Conservation (phyloP, 2,329 filamentous ascomycete species). For the Calcarisporium arbuscula region DNA sequence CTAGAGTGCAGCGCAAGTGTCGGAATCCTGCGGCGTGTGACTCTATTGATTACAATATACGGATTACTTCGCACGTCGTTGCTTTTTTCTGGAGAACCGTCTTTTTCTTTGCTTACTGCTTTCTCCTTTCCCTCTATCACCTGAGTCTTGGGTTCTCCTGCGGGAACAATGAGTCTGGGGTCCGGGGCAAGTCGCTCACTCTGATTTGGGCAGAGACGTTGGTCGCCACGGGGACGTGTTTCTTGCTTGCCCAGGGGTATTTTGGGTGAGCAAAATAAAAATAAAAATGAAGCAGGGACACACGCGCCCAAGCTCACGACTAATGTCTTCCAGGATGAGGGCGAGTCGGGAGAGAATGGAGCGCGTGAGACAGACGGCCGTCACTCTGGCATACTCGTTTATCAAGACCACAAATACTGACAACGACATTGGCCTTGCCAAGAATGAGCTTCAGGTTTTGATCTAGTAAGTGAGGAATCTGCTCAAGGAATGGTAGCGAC, state of each 20-base stretch:
- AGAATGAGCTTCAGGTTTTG: conserved; percentile 11
- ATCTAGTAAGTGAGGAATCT: conserved; percentile 14
- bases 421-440: background rate
- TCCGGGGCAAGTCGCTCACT: background rate
- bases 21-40: conserved; percentile 10
- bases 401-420: conserved; percentile 13
- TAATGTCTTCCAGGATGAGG: conserved; percentile 10
- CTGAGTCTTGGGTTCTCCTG: conserved; percentile 7
- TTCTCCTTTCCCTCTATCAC: conserved; percentile 9
- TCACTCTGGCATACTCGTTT: conserved; percentile 15
- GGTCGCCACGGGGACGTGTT: conserved; percentile 4
- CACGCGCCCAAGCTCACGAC: too few relatives aligned
- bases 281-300: too few relatives aligned
- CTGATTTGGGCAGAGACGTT: conserved; percentile 11
- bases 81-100: conserved; percentile 6
- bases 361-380: conserved; percentile 9
- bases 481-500: too few relatives aligned
- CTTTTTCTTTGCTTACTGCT: conserved; percentile 9
- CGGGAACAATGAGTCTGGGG: background rate
- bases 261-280: conserved; percentile 14
- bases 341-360: conserved; percentile 17
- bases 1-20: conserved; percentile 15
- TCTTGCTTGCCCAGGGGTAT: conserved; percentile 17
- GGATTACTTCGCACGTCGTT: background rate
- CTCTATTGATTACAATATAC: conserved; percentile 12